Evolutionary conservation across 352 stramenopile genomes (phyloP), one percentile per base, ranked within the genome.

Genomic region (Phytophthora aleatoria): DNA sequence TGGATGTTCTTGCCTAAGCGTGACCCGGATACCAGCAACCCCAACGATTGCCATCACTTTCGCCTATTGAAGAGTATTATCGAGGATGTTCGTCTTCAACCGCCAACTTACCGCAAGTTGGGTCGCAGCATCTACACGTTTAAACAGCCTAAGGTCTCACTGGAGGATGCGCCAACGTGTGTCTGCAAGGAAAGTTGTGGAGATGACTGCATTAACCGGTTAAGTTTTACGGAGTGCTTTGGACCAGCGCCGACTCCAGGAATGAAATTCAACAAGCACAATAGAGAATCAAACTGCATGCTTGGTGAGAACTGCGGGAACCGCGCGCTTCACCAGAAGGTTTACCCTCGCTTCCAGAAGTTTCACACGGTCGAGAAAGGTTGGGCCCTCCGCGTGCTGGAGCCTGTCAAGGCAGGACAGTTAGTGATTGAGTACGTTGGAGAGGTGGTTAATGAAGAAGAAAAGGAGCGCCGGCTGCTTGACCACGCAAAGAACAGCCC

Each of bases 341-440:
- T 84, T 12, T 93, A 94, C 45, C 82, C 89, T 5, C 64, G 73
- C 39, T 94, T 94, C 51, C 64, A 91, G 31, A 77, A 77, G 27
- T 92, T 95, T 49, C 78, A 92, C 68, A 87, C 82, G 44, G 72
- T 85, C 10, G 94, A 96, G 5, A 98, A 97, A 72, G 94, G 94
- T 24, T 98, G 91, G 91, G 95, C 83, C n/a, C 73, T 98, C 9
- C 78, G 89, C 13, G 71, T 92, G 12, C 27, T 92, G 13, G 89
- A 97, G 50, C 59, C 71, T 13, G 80, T 97, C 5, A 96, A 91
- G 48, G 81, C 82, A 5, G 90, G 90, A 0, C 85, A 90, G 58
- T 70, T 98, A 26, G 91, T 98, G 24, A 95, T 97, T 56, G 95
- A 98, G 73, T 98, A 98, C 70, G 87, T 97, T 7, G 95, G 95